phyloP scores from a whole-genome alignment of 768 basidiomycete species.

The Mycena olivaceomarginata region DNA sequence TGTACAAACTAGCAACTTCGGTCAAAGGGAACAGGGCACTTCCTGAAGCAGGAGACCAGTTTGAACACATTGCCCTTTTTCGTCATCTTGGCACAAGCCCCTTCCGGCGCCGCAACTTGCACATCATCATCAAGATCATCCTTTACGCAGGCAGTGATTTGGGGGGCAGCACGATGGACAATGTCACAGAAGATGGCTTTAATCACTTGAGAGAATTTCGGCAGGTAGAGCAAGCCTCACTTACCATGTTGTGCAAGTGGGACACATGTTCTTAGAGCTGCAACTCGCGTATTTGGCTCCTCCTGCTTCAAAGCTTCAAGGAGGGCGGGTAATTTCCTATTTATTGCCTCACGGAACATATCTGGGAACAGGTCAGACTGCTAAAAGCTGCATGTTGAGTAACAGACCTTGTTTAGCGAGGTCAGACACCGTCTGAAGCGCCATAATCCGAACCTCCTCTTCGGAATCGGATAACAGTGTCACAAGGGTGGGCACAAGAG shows the following conservation, averaged over 20 bases:
- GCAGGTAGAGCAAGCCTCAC: no score
- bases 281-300: background rate
- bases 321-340: background rate
- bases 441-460: conserved; percentile 10
- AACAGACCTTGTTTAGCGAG: conserved; percentile 15
- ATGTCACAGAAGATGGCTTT: background rate
- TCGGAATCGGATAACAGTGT: conserved; percentile 10
- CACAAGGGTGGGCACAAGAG: conserved; percentile 8
- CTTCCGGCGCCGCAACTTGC: background rate
- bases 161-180: background rate
- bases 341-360: conserved; percentile 1
- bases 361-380: background rate
- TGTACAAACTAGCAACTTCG: no score
- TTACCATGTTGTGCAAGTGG: conserved; percentile 2
- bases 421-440: conserved; percentile 1
- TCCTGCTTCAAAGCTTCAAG: background rate
- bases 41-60: no score
- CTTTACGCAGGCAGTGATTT: conserved; percentile 6
- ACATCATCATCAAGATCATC: conserved; percentile 7
- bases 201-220: background rate
- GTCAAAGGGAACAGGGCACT: no score
- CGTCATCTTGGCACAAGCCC: no score
- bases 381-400: background rate
- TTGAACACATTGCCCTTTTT: no score
- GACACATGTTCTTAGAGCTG: background rate